These are phyloP conservation scores for Entomortierella parvispora DNA, from an alignment of 192 early-diverging fungal species.

Conservation along the genomic window DNA sequence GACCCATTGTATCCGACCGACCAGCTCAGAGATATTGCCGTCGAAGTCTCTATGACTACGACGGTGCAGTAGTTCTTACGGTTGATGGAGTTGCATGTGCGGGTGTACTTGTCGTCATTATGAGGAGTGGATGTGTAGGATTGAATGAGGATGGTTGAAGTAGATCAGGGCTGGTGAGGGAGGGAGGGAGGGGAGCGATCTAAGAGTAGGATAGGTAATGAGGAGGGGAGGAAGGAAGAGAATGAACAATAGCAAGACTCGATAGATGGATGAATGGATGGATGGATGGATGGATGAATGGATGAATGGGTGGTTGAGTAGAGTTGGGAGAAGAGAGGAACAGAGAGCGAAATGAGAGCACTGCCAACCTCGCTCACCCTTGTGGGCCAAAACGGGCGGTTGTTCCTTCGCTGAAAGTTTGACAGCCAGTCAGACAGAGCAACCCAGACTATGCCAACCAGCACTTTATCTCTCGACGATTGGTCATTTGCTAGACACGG, in stretches of 20 bases:
- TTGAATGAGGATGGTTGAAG: not conserved
- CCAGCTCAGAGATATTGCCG: too few relatives aligned
- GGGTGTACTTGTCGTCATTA: slow-evolving; percentile 28
- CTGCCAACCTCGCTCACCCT: too few relatives aligned
- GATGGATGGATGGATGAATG: not conserved
- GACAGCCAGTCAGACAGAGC: too few relatives aligned
- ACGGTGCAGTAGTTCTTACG: not conserved
- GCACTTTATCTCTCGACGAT: too few relatives aligned
- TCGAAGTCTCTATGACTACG: too few relatives aligned
- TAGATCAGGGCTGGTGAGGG: not conserved
- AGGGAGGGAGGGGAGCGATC: not conserved
- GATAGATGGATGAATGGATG: slow-evolving; percentile 3
- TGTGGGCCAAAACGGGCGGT: too few relatives aligned
- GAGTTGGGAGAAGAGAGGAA: slow-evolving; percentile 1
- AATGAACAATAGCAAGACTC: too few relatives aligned
- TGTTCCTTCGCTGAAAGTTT: too few relatives aligned
- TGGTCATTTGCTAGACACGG: too few relatives aligned
- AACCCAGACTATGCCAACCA: too few relatives aligned
- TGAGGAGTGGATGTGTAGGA: slow-evolving; percentile 3
- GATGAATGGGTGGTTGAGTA: not conserved
- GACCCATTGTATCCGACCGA: too few relatives aligned
- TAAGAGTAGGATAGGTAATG: not conserved
- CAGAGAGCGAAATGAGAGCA: not conserved
- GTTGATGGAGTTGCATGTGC: slow-evolving; percentile 4
- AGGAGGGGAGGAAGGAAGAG: not conserved